Evolutionary conservation across 305 asterid species (phyloP).

Genomic region (Ilex paraguariensis): DNA sequence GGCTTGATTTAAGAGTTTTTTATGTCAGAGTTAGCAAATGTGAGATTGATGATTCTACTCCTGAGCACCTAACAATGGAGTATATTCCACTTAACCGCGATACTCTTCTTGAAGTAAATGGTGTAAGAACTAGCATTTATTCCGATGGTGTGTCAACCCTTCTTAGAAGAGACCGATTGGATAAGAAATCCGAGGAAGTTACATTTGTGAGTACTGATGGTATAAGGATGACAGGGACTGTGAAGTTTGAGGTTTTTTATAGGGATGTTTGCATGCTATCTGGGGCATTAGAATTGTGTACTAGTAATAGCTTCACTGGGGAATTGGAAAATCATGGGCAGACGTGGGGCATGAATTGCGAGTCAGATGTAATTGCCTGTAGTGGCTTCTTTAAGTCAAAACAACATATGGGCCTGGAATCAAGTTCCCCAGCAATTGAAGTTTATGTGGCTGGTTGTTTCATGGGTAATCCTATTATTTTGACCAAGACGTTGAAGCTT

Average conservation of each 20-base stretch:
- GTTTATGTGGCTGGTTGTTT: slow-evolving; percentile 62
- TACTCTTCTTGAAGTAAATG: slow-evolving; percentile 61
- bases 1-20: slow-evolving; percentile 69
- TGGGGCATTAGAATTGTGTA: slow-evolving; percentile 37
- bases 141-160: slow-evolving; percentile 53
- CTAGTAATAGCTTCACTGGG: slow-evolving; percentile 22
- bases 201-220: slow-evolving; percentile 64
- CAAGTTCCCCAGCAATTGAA: slow-evolving; percentile 39
- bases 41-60: slow-evolving; percentile 42
- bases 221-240: slow-evolving; percentile 48
- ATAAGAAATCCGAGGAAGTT: slow-evolving; percentile 50
- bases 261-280: slow-evolving; percentile 34
- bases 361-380: slow-evolving; percentile 22
- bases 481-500: slow-evolving; percentile 48
- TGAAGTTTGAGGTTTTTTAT: slow-evolving; percentile 51
- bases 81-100: slow-evolving; percentile 50
- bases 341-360: slow-evolving; percentile 47
- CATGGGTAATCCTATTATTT: slow-evolving; percentile 49
- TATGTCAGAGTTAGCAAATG: slow-evolving; percentile 58
- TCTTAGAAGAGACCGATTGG: slow-evolving; percentile 46
- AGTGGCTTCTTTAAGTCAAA: slow-evolving; percentile 29
- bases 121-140: slow-evolving; percentile 46
- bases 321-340: slow-evolving; percentile 32
- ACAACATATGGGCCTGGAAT: slow-evolving; percentile 16
- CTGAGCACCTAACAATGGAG: slow-evolving; percentile 45